Percentiles rank a stretch among this genome's conserved stretches.
Evolutionary conservation across 2,329 filamentous ascomycete genomes (phyloP).

Genomic region (Sphaceloma murrayae): DNA sequence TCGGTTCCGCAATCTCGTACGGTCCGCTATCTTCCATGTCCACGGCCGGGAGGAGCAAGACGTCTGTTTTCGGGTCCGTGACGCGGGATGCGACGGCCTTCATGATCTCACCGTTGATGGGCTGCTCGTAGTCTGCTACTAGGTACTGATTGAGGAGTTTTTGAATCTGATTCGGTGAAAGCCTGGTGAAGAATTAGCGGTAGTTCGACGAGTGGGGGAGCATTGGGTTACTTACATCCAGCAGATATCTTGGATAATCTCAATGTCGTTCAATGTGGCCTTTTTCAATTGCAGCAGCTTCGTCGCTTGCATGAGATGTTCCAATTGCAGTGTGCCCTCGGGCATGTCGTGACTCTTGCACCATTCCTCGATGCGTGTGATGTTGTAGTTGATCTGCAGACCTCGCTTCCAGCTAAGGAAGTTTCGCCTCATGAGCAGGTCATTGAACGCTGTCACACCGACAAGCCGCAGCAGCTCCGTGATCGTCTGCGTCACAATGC

Average conservation of each 20-base stretch:
- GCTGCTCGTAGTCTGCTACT: conserved; percentile 97
- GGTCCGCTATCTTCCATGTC: conserved; percentile 99
- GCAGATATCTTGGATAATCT: conserved; percentile 99
- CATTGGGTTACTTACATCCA: conserved; percentile 69
- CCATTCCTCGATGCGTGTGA: conserved; percentile 98
- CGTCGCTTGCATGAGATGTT: conserved; percentile 99
- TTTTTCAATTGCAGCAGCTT: conserved; percentile 98
- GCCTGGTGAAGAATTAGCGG: conserved; percentile 42
- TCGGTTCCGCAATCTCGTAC: conserved; percentile 95
- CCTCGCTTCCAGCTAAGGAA: conserved; percentile 99
- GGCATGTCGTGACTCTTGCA: conserved; percentile 99
- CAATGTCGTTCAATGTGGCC: conserved; percentile 95
- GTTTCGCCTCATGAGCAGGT: conserved; percentile 92
- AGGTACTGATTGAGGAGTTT: conserved; percentile 98
- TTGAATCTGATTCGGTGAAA: conserved; percentile 97
- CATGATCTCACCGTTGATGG: conserved; percentile 99
- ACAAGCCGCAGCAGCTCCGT: conserved; percentile 89
- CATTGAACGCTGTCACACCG: conserved; percentile 96
- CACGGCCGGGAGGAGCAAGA: conserved; percentile 82
- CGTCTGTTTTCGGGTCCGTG: conserved; percentile 88
- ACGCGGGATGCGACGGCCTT: conserved; percentile 95
- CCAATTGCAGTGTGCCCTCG: conserved; percentile 89
- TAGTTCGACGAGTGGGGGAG: conserved; percentile 9
- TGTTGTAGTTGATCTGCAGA: conserved; percentile 99
- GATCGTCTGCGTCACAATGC: conserved; percentile 89